Evolutionary conservation across 768 basidiomycete species (phyloP).

Genomic region (Lactifluus subvellereus): DNA sequence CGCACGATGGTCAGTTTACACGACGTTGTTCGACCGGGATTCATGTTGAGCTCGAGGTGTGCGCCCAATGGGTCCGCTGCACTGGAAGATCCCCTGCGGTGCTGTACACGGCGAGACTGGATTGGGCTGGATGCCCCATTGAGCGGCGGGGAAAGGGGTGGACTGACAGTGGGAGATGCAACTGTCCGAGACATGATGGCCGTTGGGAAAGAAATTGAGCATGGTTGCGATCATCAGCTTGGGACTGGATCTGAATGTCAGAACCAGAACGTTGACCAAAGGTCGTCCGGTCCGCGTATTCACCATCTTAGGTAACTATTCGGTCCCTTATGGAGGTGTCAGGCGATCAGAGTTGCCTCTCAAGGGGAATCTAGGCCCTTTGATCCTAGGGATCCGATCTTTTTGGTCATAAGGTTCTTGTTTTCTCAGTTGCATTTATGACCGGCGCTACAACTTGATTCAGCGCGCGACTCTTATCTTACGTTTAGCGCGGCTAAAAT

Average conservation of each 20-base stretch:
- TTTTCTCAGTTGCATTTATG: constrained; percentile 1
- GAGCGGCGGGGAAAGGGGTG: constrained; percentile 12
- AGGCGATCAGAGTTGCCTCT: not conserved
- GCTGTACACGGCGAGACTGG: constrained; percentile 37
- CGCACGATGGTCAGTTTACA: constrained; percentile 73
- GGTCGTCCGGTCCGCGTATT: not conserved
- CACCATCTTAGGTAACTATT: not conserved
- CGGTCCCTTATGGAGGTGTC: constrained; percentile 1
- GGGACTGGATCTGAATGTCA: not conserved
- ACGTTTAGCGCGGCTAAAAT: not conserved
- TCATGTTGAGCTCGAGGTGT: constrained; percentile 47
- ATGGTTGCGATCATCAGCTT: not conserved
- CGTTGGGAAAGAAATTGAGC: constrained; percentile 12
- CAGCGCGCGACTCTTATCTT: not conserved
- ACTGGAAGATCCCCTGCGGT: constrained; percentile 60
- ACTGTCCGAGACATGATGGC: constrained; percentile 20
- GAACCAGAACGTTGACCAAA: not conserved
- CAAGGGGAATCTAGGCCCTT: not conserved
- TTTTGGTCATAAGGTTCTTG: not conserved
- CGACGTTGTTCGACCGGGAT: constrained; percentile 49
- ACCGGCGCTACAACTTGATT: not conserved
- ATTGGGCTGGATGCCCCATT: constrained; percentile 11
- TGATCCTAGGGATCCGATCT: not conserved
- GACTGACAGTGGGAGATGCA: constrained; percentile 2
- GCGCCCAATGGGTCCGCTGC: constrained; percentile 65